Percentiles rank a stretch among this genome's conserved stretches.
Conservation (phyloP, 805 yeast genomes). For the Nakazawaea anatomiae region DNA sequence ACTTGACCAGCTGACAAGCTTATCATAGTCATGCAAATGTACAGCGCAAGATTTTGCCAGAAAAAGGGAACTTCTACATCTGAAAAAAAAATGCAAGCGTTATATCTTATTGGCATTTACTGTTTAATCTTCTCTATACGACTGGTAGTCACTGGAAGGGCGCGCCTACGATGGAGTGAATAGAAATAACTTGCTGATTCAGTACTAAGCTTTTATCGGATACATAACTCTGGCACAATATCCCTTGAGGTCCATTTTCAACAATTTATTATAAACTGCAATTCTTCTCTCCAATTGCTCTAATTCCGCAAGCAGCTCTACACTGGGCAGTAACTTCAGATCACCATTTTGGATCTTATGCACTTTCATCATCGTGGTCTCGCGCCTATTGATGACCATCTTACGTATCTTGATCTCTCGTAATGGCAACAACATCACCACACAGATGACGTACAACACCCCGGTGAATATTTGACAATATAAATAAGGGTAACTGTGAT, state of each 20-base stretch:
- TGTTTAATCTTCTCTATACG: no score
- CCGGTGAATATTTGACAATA: slow-evolving; percentile 37
- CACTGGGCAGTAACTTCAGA: neutral
- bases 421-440: slow-evolving; percentile 25
- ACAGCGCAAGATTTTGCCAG: no score
- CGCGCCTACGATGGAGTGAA: no score
- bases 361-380: slow-evolving; percentile 3
- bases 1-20: no score
- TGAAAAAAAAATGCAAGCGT: no score
- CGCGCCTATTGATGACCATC: slow-evolving; percentile 13
- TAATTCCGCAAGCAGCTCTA: slow-evolving; percentile 1
- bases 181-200: no score
- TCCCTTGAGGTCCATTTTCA: slow-evolving; percentile 11
- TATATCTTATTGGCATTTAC: no score
- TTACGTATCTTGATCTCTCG: slow-evolving; percentile 29
- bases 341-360: neutral
- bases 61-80: no score
- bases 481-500: slow-evolving; percentile 21
- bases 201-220: slow-evolving; percentile 10
- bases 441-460: slow-evolving; percentile 22
- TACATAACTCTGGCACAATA: slow-evolving; percentile 15
- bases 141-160: no score
- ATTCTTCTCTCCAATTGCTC: neutral
- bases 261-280: slow-evolving; percentile 9
- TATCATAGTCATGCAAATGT: no score